Conservation (phyloP, 2,329 filamentous ascomycete genomes). For the Trichophyton schoenleinii region DNA sequence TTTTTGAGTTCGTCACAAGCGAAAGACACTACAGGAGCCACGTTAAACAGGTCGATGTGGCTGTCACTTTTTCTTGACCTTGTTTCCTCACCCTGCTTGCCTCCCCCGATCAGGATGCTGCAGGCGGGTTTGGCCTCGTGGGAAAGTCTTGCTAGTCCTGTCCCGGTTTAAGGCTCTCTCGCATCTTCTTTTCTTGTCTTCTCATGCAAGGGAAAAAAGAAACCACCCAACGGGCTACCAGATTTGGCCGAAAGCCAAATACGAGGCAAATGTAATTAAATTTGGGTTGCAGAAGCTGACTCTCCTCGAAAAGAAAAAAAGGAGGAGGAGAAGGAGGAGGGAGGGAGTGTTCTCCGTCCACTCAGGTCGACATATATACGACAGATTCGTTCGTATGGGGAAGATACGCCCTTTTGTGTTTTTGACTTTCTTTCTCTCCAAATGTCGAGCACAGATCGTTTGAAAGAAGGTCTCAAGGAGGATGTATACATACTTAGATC, state of each 20-base stretch:
- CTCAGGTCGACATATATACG: background rate
- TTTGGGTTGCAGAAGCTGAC: background rate
- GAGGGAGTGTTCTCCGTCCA: background rate
- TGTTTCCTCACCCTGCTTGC: background rate
- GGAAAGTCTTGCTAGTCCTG: background rate
- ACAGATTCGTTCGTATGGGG: background rate
- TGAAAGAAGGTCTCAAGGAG: background rate
- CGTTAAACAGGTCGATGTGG: background rate
- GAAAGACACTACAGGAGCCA: conserved; percentile 3
- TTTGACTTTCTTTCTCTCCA: too few relatives aligned
- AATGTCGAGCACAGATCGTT: background rate
- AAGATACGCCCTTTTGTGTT: background rate
- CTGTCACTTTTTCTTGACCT: background rate
- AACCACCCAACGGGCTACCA: background rate
- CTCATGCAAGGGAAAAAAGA: background rate
- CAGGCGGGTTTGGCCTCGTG: background rate
- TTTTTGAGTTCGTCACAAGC: conserved; percentile 1
- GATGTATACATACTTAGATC: background rate
- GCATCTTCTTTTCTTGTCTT: background rate
- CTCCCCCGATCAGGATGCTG: conserved; percentile 1
- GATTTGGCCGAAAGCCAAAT: background rate
- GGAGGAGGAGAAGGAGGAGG: background rate
- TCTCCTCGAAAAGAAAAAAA: background rate
- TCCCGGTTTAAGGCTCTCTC: background rate
- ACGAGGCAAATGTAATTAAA: background rate